Evolutionary conservation across 1,284 basidiomycete species (phyloP), one percentile per base, ranked within the genome.

Genomic region (Omphalotus olearius): DNA sequence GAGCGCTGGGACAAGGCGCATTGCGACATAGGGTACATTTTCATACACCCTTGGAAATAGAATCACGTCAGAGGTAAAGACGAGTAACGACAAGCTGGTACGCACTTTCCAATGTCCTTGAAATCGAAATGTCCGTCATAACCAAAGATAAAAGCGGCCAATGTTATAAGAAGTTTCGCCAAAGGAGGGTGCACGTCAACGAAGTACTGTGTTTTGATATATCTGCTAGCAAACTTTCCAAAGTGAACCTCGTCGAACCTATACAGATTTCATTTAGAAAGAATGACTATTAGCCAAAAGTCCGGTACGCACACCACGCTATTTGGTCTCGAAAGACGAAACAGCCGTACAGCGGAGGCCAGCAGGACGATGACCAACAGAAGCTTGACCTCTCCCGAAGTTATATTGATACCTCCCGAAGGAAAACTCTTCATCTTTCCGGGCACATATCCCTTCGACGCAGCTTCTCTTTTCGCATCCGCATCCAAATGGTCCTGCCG

Each of bases 191-290:
- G 96, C 1, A 99, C 96, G 64, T 99, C 97, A 69, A 99, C 83
- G 71, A 93, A 91, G 72, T 94, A 96, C 48, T 83, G 80, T 13
- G 88, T 90, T 68, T 91, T 91, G 75, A 95, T 90, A 67, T 91
- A 96, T 62, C 92, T 93, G 50, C 83, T 80, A 1, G 94, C 91
- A 65, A 97, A 96, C 66, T 95, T 95, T 55, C 94, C 94, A 69
- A 98, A 97, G 68, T 97, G 94, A 0, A 97, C 94, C 68, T 98
- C 94, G 64, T 98, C 94, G 66, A 98, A 98, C 16, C 93, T 96
- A 62, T 7, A 14, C 37, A 53, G 36, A 3, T 33, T 2, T 7
- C 30, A 33, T 2, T 33, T 33, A 33, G 13, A 33, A 33, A 33
- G 30, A 9, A 33, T 9, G n/a, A n/a, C 23, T 23, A 23, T 23